These are phyloP conservation scores for Penicillium corylophilum DNA, from an alignment of 2,329 filamentous ascomycete genomes.

Conservation along the genomic window DNA sequence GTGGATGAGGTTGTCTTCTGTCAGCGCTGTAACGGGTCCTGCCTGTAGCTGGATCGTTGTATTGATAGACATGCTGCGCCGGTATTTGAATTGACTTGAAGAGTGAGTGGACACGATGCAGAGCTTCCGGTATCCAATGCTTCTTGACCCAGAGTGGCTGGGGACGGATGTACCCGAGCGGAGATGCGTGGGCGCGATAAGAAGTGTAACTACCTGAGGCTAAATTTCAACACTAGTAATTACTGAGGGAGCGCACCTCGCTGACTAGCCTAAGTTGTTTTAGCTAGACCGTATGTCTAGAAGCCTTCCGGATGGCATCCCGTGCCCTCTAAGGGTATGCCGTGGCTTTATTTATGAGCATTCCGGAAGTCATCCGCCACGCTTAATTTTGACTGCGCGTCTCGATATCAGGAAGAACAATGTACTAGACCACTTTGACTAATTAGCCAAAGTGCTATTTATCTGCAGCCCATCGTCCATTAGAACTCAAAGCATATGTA, in stretches of 20 bases:
- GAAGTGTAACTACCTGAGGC: not conserved
- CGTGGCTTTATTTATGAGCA: too few species aligned
- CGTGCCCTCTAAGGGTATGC: too few species aligned
- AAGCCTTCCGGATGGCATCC: too few species aligned
- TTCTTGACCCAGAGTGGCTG: not conserved
- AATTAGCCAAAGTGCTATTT: too few species aligned
- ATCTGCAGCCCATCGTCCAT: too few species aligned
- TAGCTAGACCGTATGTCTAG: not conserved
- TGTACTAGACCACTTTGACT: too few species aligned
- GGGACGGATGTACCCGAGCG: not conserved
- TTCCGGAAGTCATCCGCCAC: too few species aligned
- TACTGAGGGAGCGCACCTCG: not conserved
- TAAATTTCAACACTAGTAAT: not conserved
- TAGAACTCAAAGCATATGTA: too few species aligned
- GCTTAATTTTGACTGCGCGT: too few species aligned
- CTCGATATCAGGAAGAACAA: too few species aligned
- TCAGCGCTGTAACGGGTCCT: conserved; percentile 1
- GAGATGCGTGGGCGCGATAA: not conserved
- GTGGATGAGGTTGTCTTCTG: not conserved
- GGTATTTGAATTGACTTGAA: not conserved
- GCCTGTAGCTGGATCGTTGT: not conserved
- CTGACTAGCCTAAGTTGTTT: not conserved
- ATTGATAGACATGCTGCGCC: not conserved
- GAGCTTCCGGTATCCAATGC: not conserved
- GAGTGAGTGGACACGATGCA: not conserved